Percentiles rank a stretch among this genome's conserved stretches.
These are phyloP conservation scores for Hypoxylon sp. DNA, from an alignment of 2,329 filamentous ascomycete genomes.

Conservation along the genomic window DNA sequence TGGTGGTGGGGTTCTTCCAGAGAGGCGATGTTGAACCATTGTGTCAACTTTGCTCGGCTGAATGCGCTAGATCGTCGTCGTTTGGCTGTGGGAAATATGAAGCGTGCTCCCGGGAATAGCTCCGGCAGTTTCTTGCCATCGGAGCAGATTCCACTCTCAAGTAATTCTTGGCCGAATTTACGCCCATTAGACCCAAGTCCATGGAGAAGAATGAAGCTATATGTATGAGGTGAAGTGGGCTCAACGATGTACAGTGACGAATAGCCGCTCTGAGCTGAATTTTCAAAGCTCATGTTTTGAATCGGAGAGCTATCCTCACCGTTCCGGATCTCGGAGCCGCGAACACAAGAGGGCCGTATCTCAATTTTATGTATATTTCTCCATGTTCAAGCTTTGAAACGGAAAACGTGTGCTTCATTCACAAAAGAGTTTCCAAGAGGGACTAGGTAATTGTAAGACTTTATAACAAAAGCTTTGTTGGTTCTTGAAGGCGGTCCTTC, in stretches of 20 bases:
- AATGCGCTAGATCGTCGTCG: conserved; percentile 61
- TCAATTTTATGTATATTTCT: no score
- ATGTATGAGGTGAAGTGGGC: conserved; percentile 37
- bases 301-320: neutral
- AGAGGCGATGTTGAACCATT: conserved; percentile 67
- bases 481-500: no score
- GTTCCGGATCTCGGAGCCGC: no score
- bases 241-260: conserved; percentile 42
- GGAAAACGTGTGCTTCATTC: no score
- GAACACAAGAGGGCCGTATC: no score
- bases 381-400: no score
- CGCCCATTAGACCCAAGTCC: conserved; percentile 44
- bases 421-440: no score
- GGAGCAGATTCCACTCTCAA: conserved; percentile 50
- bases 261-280: neutral
- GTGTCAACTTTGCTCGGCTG: conserved; percentile 60
- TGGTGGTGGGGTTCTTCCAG: conserved; percentile 58
- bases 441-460: no score
- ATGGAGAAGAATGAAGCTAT: conserved; percentile 46
- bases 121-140: conserved; percentile 53
- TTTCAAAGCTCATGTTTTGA: neutral
- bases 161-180: conserved; percentile 52
- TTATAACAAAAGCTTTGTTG: no score
- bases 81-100: conserved; percentile 66
- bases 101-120: conserved; percentile 58